Evolutionary conservation across 1,284 basidiomycete genomes (phyloP).

Genomic region (Pascua sp.): DNA sequence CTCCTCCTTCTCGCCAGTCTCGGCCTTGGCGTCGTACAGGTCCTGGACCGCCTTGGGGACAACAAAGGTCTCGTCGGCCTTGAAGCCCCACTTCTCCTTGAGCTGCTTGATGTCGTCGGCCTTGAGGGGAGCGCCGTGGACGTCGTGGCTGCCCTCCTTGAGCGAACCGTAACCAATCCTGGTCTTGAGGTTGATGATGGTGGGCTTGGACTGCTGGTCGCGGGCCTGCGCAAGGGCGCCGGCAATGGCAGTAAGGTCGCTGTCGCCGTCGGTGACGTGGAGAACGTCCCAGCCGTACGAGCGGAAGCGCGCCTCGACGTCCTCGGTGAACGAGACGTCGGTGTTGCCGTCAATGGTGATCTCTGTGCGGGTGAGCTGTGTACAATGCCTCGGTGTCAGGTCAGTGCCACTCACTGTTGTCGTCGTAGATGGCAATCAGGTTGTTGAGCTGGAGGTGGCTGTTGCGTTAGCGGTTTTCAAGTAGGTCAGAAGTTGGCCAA

Average conservation of each 20-base stretch:
- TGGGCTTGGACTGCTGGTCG: slow-evolving; percentile 74
- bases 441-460: slow-evolving; percentile 88
- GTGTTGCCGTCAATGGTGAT: slow-evolving; percentile 97
- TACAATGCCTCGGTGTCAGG: too few relatives aligned
- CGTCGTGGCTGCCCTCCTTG: slow-evolving; percentile 85
- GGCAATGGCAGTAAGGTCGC: slow-evolving; percentile 74
- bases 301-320: slow-evolving; percentile 81
- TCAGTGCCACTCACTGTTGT: slow-evolving; percentile 56
- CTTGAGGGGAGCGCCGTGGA: slow-evolving; percentile 90
- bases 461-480: background rate
- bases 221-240: slow-evolving; percentile 75
- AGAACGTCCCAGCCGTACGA: slow-evolving; percentile 93
- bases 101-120: slow-evolving; percentile 80
- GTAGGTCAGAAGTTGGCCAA: background rate
- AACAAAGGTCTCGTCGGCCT: slow-evolving; percentile 72
- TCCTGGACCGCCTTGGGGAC: slow-evolving; percentile 73
- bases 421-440: slow-evolving; percentile 85
- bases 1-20: slow-evolving; percentile 71
- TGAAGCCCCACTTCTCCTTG: slow-evolving; percentile 82
- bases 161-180: slow-evolving; percentile 93
- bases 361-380: slow-evolving; percentile 34
- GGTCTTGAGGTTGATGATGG: slow-evolving; percentile 78
- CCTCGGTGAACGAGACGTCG: slow-evolving; percentile 86
- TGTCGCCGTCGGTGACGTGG: slow-evolving; percentile 77
- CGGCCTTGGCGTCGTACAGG: slow-evolving; percentile 63